phyloP scores from a whole-genome alignment of 306 rosid species.

The Abrus precatorius region DNA sequence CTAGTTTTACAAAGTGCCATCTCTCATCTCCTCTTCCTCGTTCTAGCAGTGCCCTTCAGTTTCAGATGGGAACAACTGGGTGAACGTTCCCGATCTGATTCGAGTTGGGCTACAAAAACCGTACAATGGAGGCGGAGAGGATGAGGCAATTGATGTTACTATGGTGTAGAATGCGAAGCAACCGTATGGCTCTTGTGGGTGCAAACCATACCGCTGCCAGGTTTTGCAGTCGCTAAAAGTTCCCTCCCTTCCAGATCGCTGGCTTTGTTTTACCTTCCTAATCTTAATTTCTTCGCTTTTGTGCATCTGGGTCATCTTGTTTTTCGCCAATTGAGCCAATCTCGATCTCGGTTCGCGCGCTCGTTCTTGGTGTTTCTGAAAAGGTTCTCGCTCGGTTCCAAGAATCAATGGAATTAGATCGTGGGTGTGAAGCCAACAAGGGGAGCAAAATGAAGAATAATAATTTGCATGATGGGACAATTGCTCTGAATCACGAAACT shows the following conservation, averaged over 20 bases:
- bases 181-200: slow-evolving; percentile 76
- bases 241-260: not conserved
- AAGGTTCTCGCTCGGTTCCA: not conserved
- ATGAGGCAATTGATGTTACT: slow-evolving; percentile 57
- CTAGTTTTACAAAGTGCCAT: no score
- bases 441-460: slow-evolving; percentile 46
- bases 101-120: not conserved
- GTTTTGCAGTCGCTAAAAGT: slow-evolving; percentile 71
- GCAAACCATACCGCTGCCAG: slow-evolving; percentile 84
- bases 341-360: not conserved
- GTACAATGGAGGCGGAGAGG: slow-evolving; percentile 67
- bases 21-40: not conserved
- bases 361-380: not conserved
- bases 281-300: slow-evolving; percentile 26
- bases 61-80: slow-evolving; percentile 50
- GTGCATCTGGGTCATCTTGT: slow-evolving; percentile 48
- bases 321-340: slow-evolving; percentile 15
- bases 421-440: slow-evolving; percentile 31
- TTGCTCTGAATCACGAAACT: slow-evolving; percentile 49
- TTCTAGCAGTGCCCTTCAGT: slow-evolving; percentile 5
- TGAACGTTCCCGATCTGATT: slow-evolving; percentile 12
- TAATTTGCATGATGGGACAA: slow-evolving; percentile 44
- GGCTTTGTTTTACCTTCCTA: not conserved
- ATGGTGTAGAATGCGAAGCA: slow-evolving; percentile 60
- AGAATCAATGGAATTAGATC: slow-evolving; percentile 40